These are phyloP conservation scores for Daldinia vernicosa DNA, from an alignment of 495 filamentous ascomycete genomes.

Conservation along the genomic window DNA sequence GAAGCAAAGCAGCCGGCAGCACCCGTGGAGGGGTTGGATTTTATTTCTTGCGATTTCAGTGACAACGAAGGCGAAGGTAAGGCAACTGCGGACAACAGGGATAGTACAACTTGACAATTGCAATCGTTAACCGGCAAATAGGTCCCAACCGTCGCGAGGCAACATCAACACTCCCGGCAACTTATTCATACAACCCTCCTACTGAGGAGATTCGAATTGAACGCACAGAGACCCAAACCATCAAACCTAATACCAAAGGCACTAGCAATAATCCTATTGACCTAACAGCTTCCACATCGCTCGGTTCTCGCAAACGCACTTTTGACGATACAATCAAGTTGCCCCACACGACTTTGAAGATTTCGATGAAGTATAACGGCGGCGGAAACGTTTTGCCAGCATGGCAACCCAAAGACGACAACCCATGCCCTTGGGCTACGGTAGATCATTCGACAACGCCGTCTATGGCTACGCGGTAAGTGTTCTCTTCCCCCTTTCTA, in stretches of 20 bases:
- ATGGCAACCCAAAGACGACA: conserved; percentile 62
- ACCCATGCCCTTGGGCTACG: conserved; percentile 69
- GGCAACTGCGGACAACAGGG: not conserved
- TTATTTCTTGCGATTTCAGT: conserved; percentile 79
- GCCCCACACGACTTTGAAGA: conserved; percentile 56
- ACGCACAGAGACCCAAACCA: conserved; percentile 14
- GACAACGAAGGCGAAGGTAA: conserved; percentile 55
- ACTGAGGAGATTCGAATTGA: not conserved
- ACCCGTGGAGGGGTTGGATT: conserved; percentile 71
- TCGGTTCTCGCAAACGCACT: conserved; percentile 72
- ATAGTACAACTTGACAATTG: not conserved
- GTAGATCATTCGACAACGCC: conserved; percentile 59
- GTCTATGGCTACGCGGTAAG: conserved; percentile 62
- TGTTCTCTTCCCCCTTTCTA: conserved; percentile 1
- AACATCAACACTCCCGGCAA: conserved; percentile 25
- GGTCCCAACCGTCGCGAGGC: not conserved
- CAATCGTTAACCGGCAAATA: not conserved
- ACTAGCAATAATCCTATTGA: conserved; percentile 31
- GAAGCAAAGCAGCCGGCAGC: conserved; percentile 62
- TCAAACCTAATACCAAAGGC: not conserved
- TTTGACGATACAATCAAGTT: conserved; percentile 72
- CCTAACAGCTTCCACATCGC: conserved; percentile 37
- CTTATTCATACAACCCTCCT: conserved; percentile 9
- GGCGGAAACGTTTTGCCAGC: conserved; percentile 61
- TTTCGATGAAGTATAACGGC: conserved; percentile 50